Base-by-base conservation (phyloP, 352 stramenopile genomes). In the Phytophthora syringae region DNA sequence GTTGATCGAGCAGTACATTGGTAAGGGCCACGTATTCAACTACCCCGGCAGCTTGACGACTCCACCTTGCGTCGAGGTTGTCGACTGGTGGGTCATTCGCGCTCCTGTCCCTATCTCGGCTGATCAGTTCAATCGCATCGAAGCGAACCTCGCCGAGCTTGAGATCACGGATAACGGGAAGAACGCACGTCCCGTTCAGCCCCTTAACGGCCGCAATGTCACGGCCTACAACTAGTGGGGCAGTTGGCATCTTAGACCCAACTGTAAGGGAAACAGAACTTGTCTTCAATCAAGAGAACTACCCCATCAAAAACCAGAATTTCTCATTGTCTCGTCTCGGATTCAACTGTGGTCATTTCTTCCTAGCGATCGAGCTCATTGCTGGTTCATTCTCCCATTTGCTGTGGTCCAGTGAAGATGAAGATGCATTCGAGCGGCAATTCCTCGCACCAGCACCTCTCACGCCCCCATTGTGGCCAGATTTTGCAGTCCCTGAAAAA, bases 11-110 rank as follows among this genome's bases (percentile, higher is more conserved):
- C 21, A 44, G 1, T 65, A 80, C 20, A 42, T 78, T 13, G 20
- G 48, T 10, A 70, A 62, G 24, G 80, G 77, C 50, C 69, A 84
- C 43, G 60, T 88, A 5, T 78, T 65, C 43, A 73, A 77, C 57
- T 82, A 84, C 45, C 24, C 52, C 0, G 73, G 73, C 13, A 75
- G 76, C 44, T 52, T 79, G 24, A 80, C 67, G 9, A 77, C 66
- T 0, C 73, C 76, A 16, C 57, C 55, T 20, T 84, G 76, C 50
- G 63, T 40, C 0, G 70, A 82, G 43, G 28, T 72, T 30, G 67
- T 78, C 4, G 65, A 72, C 51, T 82, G 70, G 70, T 79, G 64
- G 70, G 55, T 80, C 7, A 18, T 79, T 22, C 62, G 43, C 6
- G 64, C 51, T 2, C 70, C 68, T 4, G 27, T 75, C 36, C 32